Percentiles rank a stretch among this genome's conserved stretches.
Evolutionary conservation across 768 basidiomycete species (phyloP).

Genomic region (Boletus vermiculosoides): DNA sequence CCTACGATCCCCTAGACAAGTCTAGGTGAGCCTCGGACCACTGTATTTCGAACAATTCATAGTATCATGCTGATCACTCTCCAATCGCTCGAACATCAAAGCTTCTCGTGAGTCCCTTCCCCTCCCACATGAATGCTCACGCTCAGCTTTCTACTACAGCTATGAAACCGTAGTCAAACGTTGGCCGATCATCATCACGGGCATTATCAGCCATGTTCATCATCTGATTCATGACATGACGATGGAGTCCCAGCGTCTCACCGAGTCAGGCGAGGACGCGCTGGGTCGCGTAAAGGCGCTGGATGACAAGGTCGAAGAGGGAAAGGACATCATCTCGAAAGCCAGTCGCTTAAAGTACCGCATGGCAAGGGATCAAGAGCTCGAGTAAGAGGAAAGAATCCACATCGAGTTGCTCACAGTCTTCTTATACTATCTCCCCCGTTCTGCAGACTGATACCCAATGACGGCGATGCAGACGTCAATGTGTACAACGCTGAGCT

Average conservation of each 20-base stretch:
- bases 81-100: slow-evolving; percentile 25
- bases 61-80: neutral
- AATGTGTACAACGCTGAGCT: slow-evolving; percentile 80
- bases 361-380: slow-evolving; percentile 72
- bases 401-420: neutral
- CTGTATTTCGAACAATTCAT: neutral
- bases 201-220: slow-evolving; percentile 73
- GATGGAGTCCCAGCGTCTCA: slow-evolving; percentile 33
- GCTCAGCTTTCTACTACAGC: slow-evolving; percentile 36
- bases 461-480: slow-evolving; percentile 71
- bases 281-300: slow-evolving; percentile 26
- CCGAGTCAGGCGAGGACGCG: slow-evolving; percentile 2
- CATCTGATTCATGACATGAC: slow-evolving; percentile 64
- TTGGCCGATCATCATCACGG: slow-evolving; percentile 85
- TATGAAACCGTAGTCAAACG: slow-evolving; percentile 77
- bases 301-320: slow-evolving; percentile 61
- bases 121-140: no score
- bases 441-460: slow-evolving; percentile 55
- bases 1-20: slow-evolving; percentile 75
- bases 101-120: slow-evolving; percentile 56
- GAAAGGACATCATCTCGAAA: slow-evolving; percentile 70
- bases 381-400: slow-evolving; percentile 50
- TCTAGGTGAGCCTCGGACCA: slow-evolving; percentile 44
- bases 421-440: neutral
- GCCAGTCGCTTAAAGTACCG: slow-evolving; percentile 82